Conservation (phyloP, 1,284 basidiomycete species). For the Tausonia pullulans region DNA sequence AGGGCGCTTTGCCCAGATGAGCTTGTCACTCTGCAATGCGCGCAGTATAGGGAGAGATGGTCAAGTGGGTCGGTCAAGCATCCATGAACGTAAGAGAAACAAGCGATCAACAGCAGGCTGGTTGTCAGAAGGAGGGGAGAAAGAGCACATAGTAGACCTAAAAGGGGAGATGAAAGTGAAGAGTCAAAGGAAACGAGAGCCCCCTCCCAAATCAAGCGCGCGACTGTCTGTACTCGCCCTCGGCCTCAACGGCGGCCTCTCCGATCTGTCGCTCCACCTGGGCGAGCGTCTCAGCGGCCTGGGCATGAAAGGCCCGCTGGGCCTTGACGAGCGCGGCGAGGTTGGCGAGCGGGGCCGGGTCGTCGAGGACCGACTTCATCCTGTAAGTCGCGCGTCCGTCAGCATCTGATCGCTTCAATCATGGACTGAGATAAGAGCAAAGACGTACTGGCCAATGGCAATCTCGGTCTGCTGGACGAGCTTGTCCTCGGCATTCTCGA, state of each 20-base stretch:
- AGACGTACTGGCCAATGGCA: constrained; percentile 54
- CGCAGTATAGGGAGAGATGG: too few species aligned
- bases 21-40: too few species aligned
- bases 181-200: background rate
- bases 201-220: constrained; percentile 22
- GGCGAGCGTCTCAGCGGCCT: constrained; percentile 73
- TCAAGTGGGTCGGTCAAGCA: too few species aligned
- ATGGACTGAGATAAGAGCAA: background rate
- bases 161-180: background rate
- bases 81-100: too few species aligned
- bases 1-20: too few species aligned
- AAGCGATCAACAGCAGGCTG: too few species aligned
- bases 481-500: constrained; percentile 91
- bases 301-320: constrained; percentile 69
- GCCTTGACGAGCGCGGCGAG: constrained; percentile 86
- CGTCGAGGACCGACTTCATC: background rate
- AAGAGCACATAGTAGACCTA: too few species aligned
- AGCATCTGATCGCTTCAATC: too few species aligned
- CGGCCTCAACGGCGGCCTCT: constrained; percentile 75
- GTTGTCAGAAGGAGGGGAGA: too few species aligned
- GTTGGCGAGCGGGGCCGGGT: constrained; percentile 94
- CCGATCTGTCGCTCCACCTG: constrained; percentile 79
- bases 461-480: constrained; percentile 88
- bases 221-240: constrained; percentile 73
- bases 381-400: too few species aligned